A percentile compares a stretch with the other conserved stretches of the same genome.
phyloP scores from a whole-genome alignment of 352 stramenopile genomes.

The Detonula confervacea region DNA sequence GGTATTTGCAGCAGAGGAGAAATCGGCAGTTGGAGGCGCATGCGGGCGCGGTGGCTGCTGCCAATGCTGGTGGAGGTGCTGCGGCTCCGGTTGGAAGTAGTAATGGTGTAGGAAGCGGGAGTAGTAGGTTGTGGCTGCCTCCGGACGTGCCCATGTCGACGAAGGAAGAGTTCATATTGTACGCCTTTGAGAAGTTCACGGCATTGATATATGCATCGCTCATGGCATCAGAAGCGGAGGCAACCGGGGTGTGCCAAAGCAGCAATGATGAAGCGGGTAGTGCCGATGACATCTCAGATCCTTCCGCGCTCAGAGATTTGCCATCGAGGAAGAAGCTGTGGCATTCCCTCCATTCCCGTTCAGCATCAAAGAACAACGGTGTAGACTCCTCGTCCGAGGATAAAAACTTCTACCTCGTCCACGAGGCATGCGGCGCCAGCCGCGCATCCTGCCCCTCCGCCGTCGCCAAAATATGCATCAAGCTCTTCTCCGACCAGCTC shows the following conservation, averaged over 20 bases:
- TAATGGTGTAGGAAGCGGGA: no score
- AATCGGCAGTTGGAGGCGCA: conserved; percentile 17
- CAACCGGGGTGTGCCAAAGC: conserved; percentile 4
- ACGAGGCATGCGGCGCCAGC: conserved; percentile 55
- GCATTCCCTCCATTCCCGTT: conserved; percentile 39
- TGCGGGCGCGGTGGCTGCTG: conserved; percentile 3
- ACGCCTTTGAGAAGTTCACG: conserved; percentile 52
- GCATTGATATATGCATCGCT: conserved; percentile 44
- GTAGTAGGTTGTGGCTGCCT: conserved; percentile 2
- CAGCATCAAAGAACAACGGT: no score
- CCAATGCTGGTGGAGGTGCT: conserved; percentile 1
- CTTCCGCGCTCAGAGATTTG: no score
- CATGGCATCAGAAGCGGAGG: conserved; percentile 37
- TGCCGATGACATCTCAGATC: conserved; percentile 5
- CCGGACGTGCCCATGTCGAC: conserved; percentile 34
- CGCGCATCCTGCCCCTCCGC: conserved; percentile 54
- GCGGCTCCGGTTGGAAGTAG: no score
- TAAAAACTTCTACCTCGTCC: conserved; percentile 53
- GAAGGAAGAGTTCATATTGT: conserved; percentile 56
- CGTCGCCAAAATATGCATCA: conserved; percentile 59
- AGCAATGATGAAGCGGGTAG: conserved; percentile 13
- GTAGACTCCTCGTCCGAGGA: conserved; percentile 44
- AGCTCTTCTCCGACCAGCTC: conserved; percentile 67
- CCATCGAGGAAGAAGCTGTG: conserved; percentile 32
- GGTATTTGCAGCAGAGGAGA: conserved; percentile 48